Base-by-base conservation (phyloP, 2,329 filamentous ascomycete species). In the Fusarium sororula region DNA sequence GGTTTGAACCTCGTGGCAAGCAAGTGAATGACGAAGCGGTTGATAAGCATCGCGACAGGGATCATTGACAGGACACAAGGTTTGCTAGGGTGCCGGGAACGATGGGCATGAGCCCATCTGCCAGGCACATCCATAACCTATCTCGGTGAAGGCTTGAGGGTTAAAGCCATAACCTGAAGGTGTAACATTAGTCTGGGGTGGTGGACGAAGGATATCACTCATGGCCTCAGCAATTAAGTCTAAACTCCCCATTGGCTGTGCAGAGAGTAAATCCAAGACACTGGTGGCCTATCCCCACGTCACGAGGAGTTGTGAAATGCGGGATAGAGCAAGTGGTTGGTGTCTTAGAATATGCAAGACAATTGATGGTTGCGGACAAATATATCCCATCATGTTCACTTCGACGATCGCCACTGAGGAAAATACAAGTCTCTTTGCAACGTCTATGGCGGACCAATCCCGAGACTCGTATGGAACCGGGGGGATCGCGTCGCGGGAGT, bases 1-100 rank as follows among this genome's bases (percentile, higher is more conserved):
- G 45, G 28, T 59, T 38, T 45, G 24, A 55, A 26, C 57, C 57
- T 73, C 42, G 26, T 66, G 65, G 70, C 51, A 63, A 48, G 66
- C 39, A 58, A 50, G 39, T 74, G 50, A 55, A 74, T 74, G 72
- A 74, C 72, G 67, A 74, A 74, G 67, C 50, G 37, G 63, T 74
- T 74, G 53, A 74, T 74, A 74, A 74, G 72, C 67, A 72, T 53
- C 37, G 35, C 24, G 48, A 39, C 72, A 74, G 63, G 71, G 72
- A 26, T 68, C 9, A 18, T 57, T 54, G 58, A 61, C 59, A 71
- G 58, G 55, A 72, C 45, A 57, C 56, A 74, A 68, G 42, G 67
- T 72, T 74, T 62, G 59, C 58, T 47, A 47, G 68, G 71, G 68
- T 57, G 28, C 26, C 47, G 68, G 71, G 48, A 68, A 59, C 47